These are phyloP conservation scores for Ogataea trehaloabstinens DNA, from an alignment of 805 yeast genomes.

Conservation along the genomic window DNA sequence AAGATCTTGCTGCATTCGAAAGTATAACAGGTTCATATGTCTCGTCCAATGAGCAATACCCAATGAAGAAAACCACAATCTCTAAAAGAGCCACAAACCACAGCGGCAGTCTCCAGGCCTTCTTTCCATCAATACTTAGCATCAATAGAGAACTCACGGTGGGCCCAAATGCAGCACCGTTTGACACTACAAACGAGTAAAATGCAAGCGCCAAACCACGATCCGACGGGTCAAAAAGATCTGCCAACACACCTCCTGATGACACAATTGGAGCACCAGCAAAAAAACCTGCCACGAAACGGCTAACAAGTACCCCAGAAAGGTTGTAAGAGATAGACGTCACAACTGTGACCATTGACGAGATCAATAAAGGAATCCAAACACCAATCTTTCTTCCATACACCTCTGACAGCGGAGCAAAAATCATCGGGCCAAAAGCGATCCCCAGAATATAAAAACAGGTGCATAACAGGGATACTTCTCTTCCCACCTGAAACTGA, in stretches of 20 bases:
- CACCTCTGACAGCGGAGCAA: constrained; percentile 59
- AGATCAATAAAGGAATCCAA: constrained; percentile 38
- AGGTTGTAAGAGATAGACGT: constrained; percentile 49
- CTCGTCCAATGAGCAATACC: constrained; percentile 35
- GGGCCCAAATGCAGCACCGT: constrained; percentile 75
- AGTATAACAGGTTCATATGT: constrained; percentile 39
- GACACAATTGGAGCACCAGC: constrained; percentile 62
- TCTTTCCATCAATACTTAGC: constrained; percentile 35
- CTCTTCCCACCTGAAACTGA: constrained; percentile 41
- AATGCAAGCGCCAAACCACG: constrained; percentile 55
- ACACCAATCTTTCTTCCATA: constrained; percentile 43
- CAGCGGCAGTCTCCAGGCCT: constrained; percentile 58
- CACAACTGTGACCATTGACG: constrained; percentile 45
- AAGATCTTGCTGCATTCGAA: constrained; percentile 23
- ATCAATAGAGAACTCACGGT: constrained; percentile 47
- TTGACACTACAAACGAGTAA: constrained; percentile 49
- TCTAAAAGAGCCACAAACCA: constrained; percentile 48
- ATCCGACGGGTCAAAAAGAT: constrained; percentile 45
- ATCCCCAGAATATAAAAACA: constrained; percentile 64
- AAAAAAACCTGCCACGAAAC: constrained; percentile 59
- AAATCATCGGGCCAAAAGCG: constrained; percentile 64
- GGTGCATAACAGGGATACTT: constrained; percentile 52
- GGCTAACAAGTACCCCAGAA: constrained; percentile 48
- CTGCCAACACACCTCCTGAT: constrained; percentile 59
- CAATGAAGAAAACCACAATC: constrained; percentile 31